Evolutionary conservation across 768 basidiomycete genomes (phyloP).

Genomic region (Kwoniella botswanensis): DNA sequence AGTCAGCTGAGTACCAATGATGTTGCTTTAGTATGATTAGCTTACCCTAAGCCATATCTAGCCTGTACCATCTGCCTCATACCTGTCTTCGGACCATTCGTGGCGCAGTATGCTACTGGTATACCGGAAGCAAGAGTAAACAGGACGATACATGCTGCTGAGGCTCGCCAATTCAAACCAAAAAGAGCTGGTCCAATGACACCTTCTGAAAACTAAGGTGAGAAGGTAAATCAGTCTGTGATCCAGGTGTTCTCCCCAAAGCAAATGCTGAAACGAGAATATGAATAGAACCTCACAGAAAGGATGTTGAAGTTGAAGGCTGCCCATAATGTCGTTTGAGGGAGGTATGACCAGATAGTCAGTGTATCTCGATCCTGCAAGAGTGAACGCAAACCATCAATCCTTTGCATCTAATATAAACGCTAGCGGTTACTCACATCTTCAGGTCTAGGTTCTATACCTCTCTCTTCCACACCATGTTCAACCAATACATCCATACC

Average conservation of each 20-base stretch:
- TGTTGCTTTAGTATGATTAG: background rate
- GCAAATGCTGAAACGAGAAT: background rate
- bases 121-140: slow-evolving; percentile 34
- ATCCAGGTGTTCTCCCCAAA: background rate
- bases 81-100: slow-evolving; percentile 70
- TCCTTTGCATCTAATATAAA: too few species aligned
- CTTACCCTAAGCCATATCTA: slow-evolving; percentile 66
- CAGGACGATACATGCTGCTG: slow-evolving; percentile 38
- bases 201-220: slow-evolving; percentile 42
- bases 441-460: slow-evolving; percentile 51
- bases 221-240: background rate
- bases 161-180: slow-evolving; percentile 34
- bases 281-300: slow-evolving; percentile 31
- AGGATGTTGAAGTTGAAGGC: slow-evolving; percentile 55
- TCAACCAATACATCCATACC: slow-evolving; percentile 42
- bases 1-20: background rate
- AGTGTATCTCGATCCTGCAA: slow-evolving; percentile 47
- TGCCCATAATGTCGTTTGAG: slow-evolving; percentile 53
- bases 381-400: too few species aligned
- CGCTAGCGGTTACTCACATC: too few species aligned
- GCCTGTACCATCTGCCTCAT: slow-evolving; percentile 81
- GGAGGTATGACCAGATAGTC: slow-evolving; percentile 47
- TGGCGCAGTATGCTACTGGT: slow-evolving; percentile 33
- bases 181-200: slow-evolving; percentile 43
- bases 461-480: slow-evolving; percentile 52